Percentiles rank a stretch among this genome's conserved stretches.
phyloP scores from a whole-genome alignment of 208 protist genomes.

The Wallacemonas sp. region DNA sequence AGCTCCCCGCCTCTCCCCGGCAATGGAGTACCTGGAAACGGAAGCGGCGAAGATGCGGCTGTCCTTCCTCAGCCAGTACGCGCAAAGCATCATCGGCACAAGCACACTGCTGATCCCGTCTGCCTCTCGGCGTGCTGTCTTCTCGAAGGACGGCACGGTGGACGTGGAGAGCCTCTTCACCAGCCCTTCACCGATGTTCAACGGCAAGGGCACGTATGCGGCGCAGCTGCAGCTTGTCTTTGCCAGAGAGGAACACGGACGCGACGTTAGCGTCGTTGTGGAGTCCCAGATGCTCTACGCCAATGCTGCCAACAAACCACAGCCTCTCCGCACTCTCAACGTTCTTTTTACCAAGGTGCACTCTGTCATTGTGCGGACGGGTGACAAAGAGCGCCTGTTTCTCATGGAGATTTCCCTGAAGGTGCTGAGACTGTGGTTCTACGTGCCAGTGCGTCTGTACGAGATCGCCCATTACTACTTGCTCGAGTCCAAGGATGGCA shows the following conservation, averaged over 20 bases:
- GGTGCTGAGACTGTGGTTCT: constrained; percentile 30
- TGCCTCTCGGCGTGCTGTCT: constrained; percentile 31
- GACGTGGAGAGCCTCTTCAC: constrained; percentile 61
- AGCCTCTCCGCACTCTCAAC: constrained; percentile 38
- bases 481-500: constrained; percentile 20
- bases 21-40: constrained; percentile 9
- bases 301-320: constrained; percentile 31
- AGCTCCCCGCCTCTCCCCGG: not conserved
- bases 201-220: constrained; percentile 50
- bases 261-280: constrained; percentile 53
- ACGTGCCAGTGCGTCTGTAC: constrained; percentile 31
- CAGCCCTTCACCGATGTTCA: constrained; percentile 56
- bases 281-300: constrained; percentile 59
- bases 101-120: constrained; percentile 63
- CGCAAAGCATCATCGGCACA: constrained; percentile 55
- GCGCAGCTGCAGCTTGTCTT: constrained; percentile 66
- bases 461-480: constrained; percentile 18
- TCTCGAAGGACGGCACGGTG: constrained; percentile 49
- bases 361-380: constrained; percentile 47
- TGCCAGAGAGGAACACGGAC: constrained; percentile 42
- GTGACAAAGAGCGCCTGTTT: constrained; percentile 14
- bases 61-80: constrained; percentile 49
- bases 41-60: constrained; percentile 22
- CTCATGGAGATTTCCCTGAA: constrained; percentile 12
- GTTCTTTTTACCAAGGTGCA: constrained; percentile 53